Evolutionary conservation across 2,329 filamentous ascomycete species (phyloP).

Genomic region (Fusarium sp.): DNA sequence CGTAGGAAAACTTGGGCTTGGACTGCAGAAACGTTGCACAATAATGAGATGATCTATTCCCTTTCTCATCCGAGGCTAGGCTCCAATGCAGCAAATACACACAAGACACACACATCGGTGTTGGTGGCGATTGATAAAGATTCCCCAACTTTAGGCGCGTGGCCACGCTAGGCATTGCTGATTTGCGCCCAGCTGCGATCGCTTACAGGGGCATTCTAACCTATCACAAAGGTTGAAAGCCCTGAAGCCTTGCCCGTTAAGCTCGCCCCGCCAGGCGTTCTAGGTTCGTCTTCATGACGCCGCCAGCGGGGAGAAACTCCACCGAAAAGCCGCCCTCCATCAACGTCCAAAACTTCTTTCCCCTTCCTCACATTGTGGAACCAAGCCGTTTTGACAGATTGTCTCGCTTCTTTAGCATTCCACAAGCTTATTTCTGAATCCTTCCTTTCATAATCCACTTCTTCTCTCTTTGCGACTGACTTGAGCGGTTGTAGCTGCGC

Average conservation of each 20-base stretch:
- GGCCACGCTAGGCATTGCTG: conserved; percentile 38
- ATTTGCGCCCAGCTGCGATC: conserved; percentile 15
- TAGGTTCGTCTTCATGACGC: conserved; percentile 33
- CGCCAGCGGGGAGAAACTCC: conserved; percentile 38
- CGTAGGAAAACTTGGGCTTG: neutral
- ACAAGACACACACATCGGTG: neutral
- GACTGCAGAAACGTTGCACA: too few relatives aligned
- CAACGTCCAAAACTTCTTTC: conserved; percentile 38
- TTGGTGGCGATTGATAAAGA: conserved; percentile 36
- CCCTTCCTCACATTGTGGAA: conserved; percentile 36
- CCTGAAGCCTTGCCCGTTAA: conserved; percentile 25
- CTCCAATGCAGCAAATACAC: neutral
- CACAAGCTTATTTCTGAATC: conserved; percentile 5
- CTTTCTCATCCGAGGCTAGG: neutral
- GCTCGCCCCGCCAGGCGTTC: conserved; percentile 1
- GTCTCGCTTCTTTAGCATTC: conserved; percentile 14
- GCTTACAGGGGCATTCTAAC: conserved; percentile 18
- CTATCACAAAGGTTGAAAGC: conserved; percentile 22
- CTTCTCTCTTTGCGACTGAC: conserved; percentile 17
- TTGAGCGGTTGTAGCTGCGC: conserved; percentile 14
- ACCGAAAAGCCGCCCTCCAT: conserved; percentile 33
- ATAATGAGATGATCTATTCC: neutral
- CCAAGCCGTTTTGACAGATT: conserved; percentile 21
- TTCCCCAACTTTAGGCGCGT: conserved; percentile 23
- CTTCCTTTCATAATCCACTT: neutral